These are phyloP conservation scores for Phalaenopsis aphrodite DNA, from an alignment of 106 monocot genomes.

Conservation along the genomic window DNA sequence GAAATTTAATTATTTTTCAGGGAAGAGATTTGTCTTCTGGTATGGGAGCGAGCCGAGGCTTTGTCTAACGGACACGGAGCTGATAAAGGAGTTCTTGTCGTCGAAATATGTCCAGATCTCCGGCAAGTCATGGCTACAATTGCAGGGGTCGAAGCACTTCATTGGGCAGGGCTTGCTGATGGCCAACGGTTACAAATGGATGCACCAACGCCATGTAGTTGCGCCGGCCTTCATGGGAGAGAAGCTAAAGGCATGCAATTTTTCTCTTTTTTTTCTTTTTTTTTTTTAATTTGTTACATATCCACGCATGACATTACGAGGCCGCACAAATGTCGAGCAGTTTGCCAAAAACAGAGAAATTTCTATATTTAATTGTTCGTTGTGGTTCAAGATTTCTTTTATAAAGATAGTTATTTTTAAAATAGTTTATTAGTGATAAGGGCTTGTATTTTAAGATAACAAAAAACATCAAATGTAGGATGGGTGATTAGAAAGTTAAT, in stretches of 20 bases:
- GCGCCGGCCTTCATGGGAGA: conserved; percentile 90
- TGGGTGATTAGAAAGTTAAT: too few species aligned
- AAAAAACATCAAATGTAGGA: too few species aligned
- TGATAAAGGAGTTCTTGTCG: conserved; percentile 85
- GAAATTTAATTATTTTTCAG: conserved; percentile 15
- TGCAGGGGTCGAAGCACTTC: conserved; percentile 68
- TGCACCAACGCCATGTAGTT: conserved; percentile 77
- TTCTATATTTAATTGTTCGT: too few species aligned
- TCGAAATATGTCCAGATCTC: conserved; percentile 45
- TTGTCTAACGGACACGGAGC: conserved; percentile 73
- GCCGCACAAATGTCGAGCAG: background rate
- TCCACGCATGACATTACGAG: background rate
- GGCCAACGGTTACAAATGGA: conserved; percentile 84
- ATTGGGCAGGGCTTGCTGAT: conserved; percentile 86
- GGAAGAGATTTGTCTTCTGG: conserved; percentile 79
- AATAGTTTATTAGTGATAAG: background rate
- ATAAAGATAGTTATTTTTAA: too few species aligned
- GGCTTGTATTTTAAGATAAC: background rate
- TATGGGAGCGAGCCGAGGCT: conserved; percentile 91
- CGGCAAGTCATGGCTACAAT: conserved; percentile 88
- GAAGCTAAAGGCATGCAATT: conserved; percentile 62
- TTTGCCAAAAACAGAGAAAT: too few species aligned
- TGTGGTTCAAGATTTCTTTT: too few species aligned
- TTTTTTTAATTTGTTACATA: background rate
- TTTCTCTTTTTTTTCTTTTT: background rate